Evolutionary conservation across 1,284 basidiomycete species (phyloP), one percentile per base, ranked within the genome.

Genomic region (Ustilago loliicola): DNA sequence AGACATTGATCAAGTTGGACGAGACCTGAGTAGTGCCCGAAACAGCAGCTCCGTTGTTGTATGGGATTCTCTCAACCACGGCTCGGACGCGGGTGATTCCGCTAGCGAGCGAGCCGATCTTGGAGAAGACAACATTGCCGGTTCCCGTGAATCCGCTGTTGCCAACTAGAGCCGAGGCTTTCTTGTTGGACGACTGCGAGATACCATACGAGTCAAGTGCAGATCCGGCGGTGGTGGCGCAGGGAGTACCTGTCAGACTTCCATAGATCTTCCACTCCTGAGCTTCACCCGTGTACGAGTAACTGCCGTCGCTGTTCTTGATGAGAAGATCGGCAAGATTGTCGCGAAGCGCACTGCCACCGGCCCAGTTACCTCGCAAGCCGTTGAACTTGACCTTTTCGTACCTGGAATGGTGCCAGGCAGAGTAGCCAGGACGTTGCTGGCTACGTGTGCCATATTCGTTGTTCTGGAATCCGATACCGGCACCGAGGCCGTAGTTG

Each of bases 401-500:
- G 32, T 55, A 56, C 15, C 61, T 40, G 4, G 29, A 42, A 21
- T 47, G 17, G 23, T 55, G 54, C 61, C 61, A 63, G 10, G 53
- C 53, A 6, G 30, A 34, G 61, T 63, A 63, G 2, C 40, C 61
- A 5, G 61, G 61, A 23, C 42, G 45, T 42, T 63, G 61, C 61
- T 63, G 42, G 23, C 48, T 32, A 7, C 3, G 17, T 3, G 10
- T 7, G 9, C 52, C 61, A 40, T 48, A 63, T 53, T 63, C 54
- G 62, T 64, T 64, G 62, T 57, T 64, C 62, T 64, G 62, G 25
- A 64, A 54, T 17, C 53, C 47, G 9, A 54, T 29, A 25, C 50
- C 54, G 0, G 47, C 53, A 7, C 45, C 17, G 6, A 64, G 54
- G 9, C 62, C 62, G 32, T 64, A 57, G 1, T 9, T 30, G 3